Base-by-base conservation (phyloP, 2,329 filamentous ascomycete genomes). In the Monosporascus sp. region DNA sequence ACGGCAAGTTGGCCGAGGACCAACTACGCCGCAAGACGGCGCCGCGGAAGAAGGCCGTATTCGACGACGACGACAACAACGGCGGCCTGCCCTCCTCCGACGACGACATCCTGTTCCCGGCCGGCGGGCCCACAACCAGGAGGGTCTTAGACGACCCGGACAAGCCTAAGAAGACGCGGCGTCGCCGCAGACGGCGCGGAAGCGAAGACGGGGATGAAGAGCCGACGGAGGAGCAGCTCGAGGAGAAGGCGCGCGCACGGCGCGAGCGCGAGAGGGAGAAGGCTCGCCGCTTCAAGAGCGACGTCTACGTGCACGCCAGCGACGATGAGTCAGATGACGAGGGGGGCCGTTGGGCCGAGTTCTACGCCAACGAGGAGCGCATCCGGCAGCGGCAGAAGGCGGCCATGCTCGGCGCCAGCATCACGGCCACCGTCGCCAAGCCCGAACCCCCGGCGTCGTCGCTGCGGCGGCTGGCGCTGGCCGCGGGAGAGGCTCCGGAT, bases 281-380 rank as follows among this genome's bases (percentile, higher is more conserved):
- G 71, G 80, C 84, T 48, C 77, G 78, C 34, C 88, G 87, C 66
- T 88, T 94, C 73, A 97, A 97, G 76, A 95, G 89, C 63, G 85
- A 86, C 24, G 72, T 93, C 40, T 93, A 85, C 63, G 88, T 99
- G 49, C 83, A 87, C 54, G 85, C 87, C 38, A 91, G 88, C 60
- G 94, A 97, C 66, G 94, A 97, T 51, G 91, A 96, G 61, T 86
- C 82, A n/a, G 91, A 96, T 64, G 84, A 81, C 36, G 90, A 91
- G 53, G 83, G 89, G 17, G 77, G 79, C 49, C 70, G 76, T 68
- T 68, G 65, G 65, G 58, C 62, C 22, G 84, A 82, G 20, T 97
- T 97, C 71, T 97, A 93, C 70, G 84, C 80, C 2, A 79, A 82
- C 17, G 92, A 97, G 71, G 84, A 86, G 68, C 71, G 69, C 17